A percentile compares a stretch with the other conserved stretches of the same genome.
Evolutionary conservation across 805 yeast species (phyloP).

Genomic region (Pichia cabralensis): DNA sequence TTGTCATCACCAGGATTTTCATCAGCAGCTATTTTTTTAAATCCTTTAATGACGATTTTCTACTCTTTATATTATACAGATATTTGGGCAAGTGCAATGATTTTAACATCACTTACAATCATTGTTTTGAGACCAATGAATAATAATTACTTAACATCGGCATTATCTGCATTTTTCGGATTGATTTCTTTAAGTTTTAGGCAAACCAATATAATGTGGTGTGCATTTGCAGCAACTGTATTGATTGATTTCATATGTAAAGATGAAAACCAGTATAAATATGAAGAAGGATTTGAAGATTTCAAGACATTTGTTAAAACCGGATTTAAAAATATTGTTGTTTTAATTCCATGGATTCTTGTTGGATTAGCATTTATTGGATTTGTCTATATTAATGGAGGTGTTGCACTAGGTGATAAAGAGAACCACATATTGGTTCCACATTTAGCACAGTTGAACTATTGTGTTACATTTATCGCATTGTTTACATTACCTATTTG

Average conservation of each 20-base stretch:
- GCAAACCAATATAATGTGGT: constrained; percentile 91
- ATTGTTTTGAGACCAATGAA: constrained; percentile 26
- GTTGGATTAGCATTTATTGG: constrained; percentile 43
- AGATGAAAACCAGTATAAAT: constrained; percentile 20
- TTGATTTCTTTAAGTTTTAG: constrained; percentile 63
- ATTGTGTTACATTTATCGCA: constrained; percentile 56
- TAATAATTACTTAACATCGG: constrained; percentile 16
- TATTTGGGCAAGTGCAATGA: constrained; percentile 75
- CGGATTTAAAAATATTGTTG: constrained; percentile 22
- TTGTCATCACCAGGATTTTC: constrained; percentile 11
- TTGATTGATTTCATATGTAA: constrained; percentile 42
- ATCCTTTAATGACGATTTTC: constrained; percentile 68
- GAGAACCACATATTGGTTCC: constrained; percentile 65
- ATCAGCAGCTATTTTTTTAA: constrained; percentile 30
- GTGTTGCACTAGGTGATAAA: constrained; percentile 88
- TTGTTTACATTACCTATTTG: constrained; percentile 70
- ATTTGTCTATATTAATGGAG: constrained; percentile 62
- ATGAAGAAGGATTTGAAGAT: constrained; percentile 23
- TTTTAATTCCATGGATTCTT: constrained; percentile 38
- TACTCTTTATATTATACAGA: constrained; percentile 84
- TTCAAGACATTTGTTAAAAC: constrained; percentile 18
- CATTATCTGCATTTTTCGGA: constrained; percentile 44
- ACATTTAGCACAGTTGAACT: constrained; percentile 75
- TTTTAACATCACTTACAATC: constrained; percentile 44
- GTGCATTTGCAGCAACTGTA: constrained; percentile 45